A percentile compares a stretch with the other conserved stretches of the same genome.
phyloP scores from a whole-genome alignment of 257 asterid genomes.

The Ajuga chamaepitys region DNA sequence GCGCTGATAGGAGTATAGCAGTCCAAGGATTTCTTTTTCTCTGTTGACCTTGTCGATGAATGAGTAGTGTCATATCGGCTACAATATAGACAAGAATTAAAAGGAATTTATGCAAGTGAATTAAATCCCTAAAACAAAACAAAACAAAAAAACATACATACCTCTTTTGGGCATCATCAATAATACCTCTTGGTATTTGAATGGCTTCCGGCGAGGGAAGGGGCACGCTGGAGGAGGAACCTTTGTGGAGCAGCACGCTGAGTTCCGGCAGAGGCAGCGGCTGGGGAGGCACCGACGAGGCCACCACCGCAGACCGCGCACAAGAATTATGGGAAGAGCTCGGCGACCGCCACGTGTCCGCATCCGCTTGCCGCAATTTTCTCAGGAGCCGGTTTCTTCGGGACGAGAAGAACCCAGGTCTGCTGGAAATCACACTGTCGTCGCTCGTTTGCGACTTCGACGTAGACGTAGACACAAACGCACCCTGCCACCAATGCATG shows the following conservation, averaged over 20 bases:
- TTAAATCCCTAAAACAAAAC: neutral
- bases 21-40: conserved; percentile 17
- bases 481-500: conserved; percentile 59
- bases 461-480: conserved; percentile 35
- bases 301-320: conserved; percentile 4
- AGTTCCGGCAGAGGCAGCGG: conserved; percentile 76
- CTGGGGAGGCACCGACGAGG: conserved; percentile 46
- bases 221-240: conserved; percentile 33
- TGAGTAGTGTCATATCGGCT: too few species aligned
- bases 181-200: neutral
- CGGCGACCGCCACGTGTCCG: conserved; percentile 24
- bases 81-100: too few species aligned
- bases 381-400: conserved; percentile 36
- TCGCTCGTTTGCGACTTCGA: conserved; percentile 49
- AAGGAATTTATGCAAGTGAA: too few species aligned
- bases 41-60: conserved; percentile 31
- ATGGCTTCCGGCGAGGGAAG: conserved; percentile 50
- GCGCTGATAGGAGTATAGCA: conserved; percentile 38
- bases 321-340: neutral
- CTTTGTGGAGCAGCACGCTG: conserved; percentile 38
- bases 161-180: conserved; percentile 13
- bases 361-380: conserved; percentile 34
- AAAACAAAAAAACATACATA: neutral
- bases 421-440: conserved; percentile 23
- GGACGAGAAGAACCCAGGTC: conserved; percentile 24